phyloP scores from a whole-genome alignment of 2,329 filamentous ascomycete genomes.

The Hymenoscyphus fraxineus region DNA sequence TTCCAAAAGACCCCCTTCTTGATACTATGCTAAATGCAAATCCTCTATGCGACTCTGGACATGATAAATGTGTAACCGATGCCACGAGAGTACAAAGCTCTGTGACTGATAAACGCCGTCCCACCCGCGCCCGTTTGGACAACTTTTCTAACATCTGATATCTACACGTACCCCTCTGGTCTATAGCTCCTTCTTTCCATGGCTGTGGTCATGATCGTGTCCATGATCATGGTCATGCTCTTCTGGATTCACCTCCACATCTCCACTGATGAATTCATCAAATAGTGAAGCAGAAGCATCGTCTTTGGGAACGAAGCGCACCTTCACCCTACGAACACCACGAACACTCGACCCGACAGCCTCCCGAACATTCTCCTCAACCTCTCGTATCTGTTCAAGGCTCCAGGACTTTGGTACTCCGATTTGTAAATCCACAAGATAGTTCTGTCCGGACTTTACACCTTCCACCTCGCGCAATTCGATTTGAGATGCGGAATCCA shows the following conservation, averaged over 20 bases:
- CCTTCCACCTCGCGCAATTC: constrained; percentile 78
- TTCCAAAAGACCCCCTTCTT: constrained; percentile 17
- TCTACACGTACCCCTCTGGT: constrained; percentile 17
- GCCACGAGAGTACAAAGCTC: constrained; percentile 5
- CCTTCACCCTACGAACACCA: constrained; percentile 76
- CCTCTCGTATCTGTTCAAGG: constrained; percentile 61
- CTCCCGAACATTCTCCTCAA: constrained; percentile 72
- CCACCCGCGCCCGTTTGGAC: constrained; percentile 2
- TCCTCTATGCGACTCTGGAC: constrained; percentile 14
- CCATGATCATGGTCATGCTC: constrained; percentile 46
- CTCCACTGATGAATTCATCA: constrained; percentile 73
- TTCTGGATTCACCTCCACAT: constrained; percentile 61
- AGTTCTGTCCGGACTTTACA: constrained; percentile 95
- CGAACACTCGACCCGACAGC: constrained; percentile 72
- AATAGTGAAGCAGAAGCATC: constrained; percentile 55
- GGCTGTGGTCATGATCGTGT: constrained; percentile 37
- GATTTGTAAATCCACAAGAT: constrained; percentile 84
- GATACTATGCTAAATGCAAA: constrained; percentile 10
- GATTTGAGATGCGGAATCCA: constrained; percentile 54
- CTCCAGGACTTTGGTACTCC: constrained; percentile 75
- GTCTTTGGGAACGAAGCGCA: constrained; percentile 76
- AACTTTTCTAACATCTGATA: constrained; percentile 8
- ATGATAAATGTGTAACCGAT: constrained; percentile 9
- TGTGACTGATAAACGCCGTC: constrained; percentile 1
- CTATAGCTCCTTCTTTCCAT: constrained; percentile 29